These are phyloP conservation scores for Phytopythium montanum DNA, from an alignment of 352 stramenopile species.

Conservation along the genomic window DNA sequence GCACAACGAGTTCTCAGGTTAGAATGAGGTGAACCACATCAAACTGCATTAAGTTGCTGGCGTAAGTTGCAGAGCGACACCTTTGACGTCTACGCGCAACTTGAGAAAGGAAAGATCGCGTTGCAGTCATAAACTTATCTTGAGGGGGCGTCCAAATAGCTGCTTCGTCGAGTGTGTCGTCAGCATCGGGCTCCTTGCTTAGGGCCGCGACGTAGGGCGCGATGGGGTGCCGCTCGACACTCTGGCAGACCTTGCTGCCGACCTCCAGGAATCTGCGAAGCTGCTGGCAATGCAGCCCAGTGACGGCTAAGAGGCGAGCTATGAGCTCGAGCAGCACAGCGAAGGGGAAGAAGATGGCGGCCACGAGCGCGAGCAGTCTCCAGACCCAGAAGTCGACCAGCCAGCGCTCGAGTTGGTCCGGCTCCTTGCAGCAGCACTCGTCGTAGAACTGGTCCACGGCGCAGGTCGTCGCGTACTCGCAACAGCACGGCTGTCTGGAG, in stretches of 20 bases:
- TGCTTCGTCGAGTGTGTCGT: neutral
- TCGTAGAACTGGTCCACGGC: slow-evolving; percentile 70
- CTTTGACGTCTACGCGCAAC: neutral
- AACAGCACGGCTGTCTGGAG: slow-evolving; percentile 72
- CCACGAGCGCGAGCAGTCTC: neutral
- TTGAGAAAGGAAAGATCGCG: neutral
- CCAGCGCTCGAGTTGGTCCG: slow-evolving; percentile 19
- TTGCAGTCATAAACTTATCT: too few relatives aligned
- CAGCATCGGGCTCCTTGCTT: neutral
- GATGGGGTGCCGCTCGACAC: neutral
- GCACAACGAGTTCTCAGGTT: neutral
- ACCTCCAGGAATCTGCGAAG: neutral
- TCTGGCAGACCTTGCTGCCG: neutral
- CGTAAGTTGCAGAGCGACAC: neutral
- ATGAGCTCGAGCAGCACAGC: slow-evolving; percentile 2
- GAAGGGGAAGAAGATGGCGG: slow-evolving; percentile 3
- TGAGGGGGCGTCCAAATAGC: too few relatives aligned
- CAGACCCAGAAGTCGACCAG: slow-evolving; percentile 7
- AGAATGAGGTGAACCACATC: neutral
- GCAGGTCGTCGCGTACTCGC: slow-evolving; percentile 63
- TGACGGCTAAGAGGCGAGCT: neutral
- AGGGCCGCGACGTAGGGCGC: neutral
- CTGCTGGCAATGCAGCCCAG: neutral
- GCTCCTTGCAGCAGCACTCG: slow-evolving; percentile 43
- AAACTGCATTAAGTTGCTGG: neutral